A percentile compares a stretch with the other conserved stretches of the same genome.
These are phyloP conservation scores for Dictyostelium brefeldianum DNA, from an alignment of 78 protist species.

Conservation along the genomic window DNA sequence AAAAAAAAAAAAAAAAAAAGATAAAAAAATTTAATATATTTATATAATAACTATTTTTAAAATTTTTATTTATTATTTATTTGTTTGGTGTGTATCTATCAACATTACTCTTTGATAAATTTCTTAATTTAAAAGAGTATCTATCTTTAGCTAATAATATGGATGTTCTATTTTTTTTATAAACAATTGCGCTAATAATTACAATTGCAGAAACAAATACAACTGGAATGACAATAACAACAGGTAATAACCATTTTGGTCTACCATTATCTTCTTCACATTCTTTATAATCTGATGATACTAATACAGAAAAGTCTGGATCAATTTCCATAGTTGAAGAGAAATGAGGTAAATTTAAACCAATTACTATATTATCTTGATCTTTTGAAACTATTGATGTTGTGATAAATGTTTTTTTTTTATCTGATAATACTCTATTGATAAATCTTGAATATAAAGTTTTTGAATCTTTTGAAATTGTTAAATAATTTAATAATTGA, in stretches of 20 bases:
- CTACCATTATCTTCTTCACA: background rate
- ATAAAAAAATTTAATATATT: no score
- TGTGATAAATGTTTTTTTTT: background rate
- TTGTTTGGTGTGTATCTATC: no score
- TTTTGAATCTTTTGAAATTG: conserved; percentile 15
- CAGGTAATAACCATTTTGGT: background rate
- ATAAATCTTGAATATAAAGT: background rate
- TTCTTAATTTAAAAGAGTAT: background rate
- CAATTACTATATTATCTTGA: background rate
- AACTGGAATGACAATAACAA: background rate
- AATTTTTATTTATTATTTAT: no score
- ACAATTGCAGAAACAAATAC: background rate
- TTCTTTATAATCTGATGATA: background rate
- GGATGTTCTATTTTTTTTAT: background rate
- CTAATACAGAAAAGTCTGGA: conserved; percentile 46
- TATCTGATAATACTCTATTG: background rate
- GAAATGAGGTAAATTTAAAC: conserved; percentile 33
- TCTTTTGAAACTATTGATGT: background rate
- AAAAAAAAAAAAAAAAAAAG: no score
- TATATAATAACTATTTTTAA: no score
- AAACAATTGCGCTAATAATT: background rate
- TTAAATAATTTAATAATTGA: conserved; percentile 16
- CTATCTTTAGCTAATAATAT: background rate
- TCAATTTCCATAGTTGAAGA: background rate
- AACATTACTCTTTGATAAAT: background rate